Conservation (phyloP, 768 basidiomycete genomes). For the Filobasidium floriforme region DNA sequence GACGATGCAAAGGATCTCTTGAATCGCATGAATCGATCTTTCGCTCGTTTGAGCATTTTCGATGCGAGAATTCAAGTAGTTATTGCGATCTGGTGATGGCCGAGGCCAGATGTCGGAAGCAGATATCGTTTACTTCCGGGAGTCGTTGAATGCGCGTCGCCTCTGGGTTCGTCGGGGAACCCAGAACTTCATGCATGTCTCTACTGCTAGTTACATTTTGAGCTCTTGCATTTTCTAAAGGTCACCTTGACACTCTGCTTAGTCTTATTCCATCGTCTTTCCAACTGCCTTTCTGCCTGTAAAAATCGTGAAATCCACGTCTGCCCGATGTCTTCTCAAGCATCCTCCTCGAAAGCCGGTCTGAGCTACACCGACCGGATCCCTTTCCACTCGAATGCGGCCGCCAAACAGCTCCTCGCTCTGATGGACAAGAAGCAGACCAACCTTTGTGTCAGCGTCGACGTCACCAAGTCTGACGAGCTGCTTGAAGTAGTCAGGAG, state of each 20-base stretch:
- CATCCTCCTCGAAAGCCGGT: slow-evolving; percentile 19
- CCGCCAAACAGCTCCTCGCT: slow-evolving; percentile 68
- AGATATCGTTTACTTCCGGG: no score
- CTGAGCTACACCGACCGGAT: slow-evolving; percentile 37
- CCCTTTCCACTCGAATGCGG: slow-evolving; percentile 53
- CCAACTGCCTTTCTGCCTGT: background rate
- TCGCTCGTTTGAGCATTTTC: no score
- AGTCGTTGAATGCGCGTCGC: background rate
- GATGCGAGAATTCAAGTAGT: no score
- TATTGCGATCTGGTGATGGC: no score
- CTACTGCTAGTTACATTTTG: no score
- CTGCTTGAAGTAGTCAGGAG: slow-evolving; percentile 78
- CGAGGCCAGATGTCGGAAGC: no score
- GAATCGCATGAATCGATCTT: no score
- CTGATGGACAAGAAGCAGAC: slow-evolving; percentile 78
- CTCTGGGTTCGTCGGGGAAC: background rate
- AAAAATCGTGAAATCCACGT: background rate
- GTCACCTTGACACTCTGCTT: no score
- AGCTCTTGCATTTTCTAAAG: no score
- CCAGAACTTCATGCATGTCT: no score
- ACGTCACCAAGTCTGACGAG: slow-evolving; percentile 71
- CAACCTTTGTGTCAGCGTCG: slow-evolving; percentile 92
- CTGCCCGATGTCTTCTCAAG: background rate
- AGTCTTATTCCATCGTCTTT: background rate
- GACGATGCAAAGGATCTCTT: no score